These are phyloP conservation scores for Corylus avellana DNA, from an alignment of 306 rosid species.

Conservation along the genomic window DNA sequence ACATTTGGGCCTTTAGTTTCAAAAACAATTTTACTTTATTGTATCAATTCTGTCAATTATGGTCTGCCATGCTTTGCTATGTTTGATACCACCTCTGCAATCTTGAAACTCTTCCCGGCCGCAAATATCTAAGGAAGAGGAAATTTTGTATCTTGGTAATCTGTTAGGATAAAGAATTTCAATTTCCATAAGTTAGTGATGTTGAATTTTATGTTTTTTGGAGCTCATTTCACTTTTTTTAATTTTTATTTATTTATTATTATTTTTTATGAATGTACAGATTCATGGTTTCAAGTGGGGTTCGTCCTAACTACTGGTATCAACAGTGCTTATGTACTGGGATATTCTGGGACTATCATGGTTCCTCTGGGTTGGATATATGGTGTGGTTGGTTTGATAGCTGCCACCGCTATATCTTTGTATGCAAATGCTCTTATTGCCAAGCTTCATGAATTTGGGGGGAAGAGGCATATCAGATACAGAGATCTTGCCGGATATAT, in stretches of 20 bases:
- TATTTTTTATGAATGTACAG: conserved; percentile 26
- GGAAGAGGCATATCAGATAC: conserved; percentile 89
- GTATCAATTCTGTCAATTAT: background rate
- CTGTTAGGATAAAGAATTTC: background rate
- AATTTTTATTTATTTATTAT: background rate
- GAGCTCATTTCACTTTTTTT: background rate
- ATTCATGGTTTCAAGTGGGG: conserved; percentile 91
- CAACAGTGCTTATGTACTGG: conserved; percentile 89
- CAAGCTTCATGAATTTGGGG: conserved; percentile 88
- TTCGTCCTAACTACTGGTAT: conserved; percentile 89
- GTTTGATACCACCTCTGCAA: background rate
- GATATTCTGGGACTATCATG: conserved; percentile 87
- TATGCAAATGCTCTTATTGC: conserved; percentile 85
- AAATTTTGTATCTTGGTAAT: background rate
- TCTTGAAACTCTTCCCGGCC: background rate
- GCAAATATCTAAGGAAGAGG: background rate
- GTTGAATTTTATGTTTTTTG: background rate
- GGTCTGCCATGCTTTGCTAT: background rate
- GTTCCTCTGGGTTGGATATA: conserved; percentile 84
- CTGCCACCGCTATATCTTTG: conserved; percentile 73
- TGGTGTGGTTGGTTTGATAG: conserved; percentile 70
- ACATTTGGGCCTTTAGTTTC: background rate
- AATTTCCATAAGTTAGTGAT: background rate
- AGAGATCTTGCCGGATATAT: conserved; percentile 88
- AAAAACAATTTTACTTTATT: background rate